Evolutionary conservation across 257 asterid species (phyloP), one percentile per base, ranked within the genome.

Genomic region (Penstemon newberryi): DNA sequence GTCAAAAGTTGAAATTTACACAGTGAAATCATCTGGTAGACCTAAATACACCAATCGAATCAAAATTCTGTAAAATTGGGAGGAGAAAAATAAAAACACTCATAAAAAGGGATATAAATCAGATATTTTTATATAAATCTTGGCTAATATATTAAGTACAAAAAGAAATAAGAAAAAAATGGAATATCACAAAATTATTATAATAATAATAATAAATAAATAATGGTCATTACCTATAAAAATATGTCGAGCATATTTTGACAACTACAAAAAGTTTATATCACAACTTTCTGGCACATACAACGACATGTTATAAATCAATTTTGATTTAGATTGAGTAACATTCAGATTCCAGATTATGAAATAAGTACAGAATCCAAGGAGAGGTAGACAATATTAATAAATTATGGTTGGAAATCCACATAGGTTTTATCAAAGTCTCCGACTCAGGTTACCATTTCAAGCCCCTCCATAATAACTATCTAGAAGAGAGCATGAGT

Each of bases 381-480:
- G 57, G 56, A 39, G 68, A 15, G 58, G 67, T 13, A 13, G 25
- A 47, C 47, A 60, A 40, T 51, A 59, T 33, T 55, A 25, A 43
- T 38, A 8, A 36, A 25, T 50, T 71, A 38, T 13, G 6, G 51
- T 19, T 42, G 37, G n/a, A 15, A 41, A 61, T 11, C 57, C 38
- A 25, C 52, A 45, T 5, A 50, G 40, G 37, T 13, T 56, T 19
- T 39, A 52, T 43, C 45, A 56, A 41, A 69, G 36, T 6, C 74
- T 12, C 66, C 50, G 61, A 66, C 55, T 70, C 63, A 12, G 63
- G 49, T 67, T 60, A 52, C 50, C 0, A 2, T 65, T 51, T 45
- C 10, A 50, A 5, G 56, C 12, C 69, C 46, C 33, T 13, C 58
- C 4, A 19, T 9, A 62, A 33, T 54, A 55, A 44, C 62, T 45